phyloP scores from a whole-genome alignment of 2,329 filamentous ascomycete species.

The Phaeosphaeriaceae sp. region DNA sequence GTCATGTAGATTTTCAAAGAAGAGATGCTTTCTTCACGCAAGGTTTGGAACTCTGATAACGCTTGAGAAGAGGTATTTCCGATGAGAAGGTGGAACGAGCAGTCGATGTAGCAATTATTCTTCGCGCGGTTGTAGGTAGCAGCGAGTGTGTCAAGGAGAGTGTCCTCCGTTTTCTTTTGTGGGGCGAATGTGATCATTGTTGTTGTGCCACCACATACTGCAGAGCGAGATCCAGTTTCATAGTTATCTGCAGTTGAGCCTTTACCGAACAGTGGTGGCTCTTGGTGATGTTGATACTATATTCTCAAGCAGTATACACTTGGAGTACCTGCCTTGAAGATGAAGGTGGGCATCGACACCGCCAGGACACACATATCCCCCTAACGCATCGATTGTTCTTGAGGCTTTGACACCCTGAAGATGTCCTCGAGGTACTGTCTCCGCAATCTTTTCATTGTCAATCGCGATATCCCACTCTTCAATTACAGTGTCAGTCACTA shows the following conservation, averaged over 20 bases:
- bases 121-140: slow-evolving; percentile 52
- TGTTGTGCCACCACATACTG: slow-evolving; percentile 57
- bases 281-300: too few species aligned
- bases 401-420: slow-evolving; percentile 36
- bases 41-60: slow-evolving; percentile 44
- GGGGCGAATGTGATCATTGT: slow-evolving; percentile 58
- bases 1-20: slow-evolving; percentile 55
- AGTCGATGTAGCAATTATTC: slow-evolving; percentile 57
- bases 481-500: slow-evolving; percentile 50
- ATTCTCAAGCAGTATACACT: too few species aligned
- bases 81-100: slow-evolving; percentile 52
- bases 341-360: slow-evolving; percentile 58
- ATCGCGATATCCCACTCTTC: slow-evolving; percentile 52
- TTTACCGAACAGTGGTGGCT: slow-evolving; percentile 55
- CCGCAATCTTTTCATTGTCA: slow-evolving; percentile 51
- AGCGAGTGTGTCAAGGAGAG: slow-evolving; percentile 52
- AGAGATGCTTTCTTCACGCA: slow-evolving; percentile 47
- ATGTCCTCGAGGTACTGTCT: slow-evolving; percentile 40
- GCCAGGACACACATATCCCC: slow-evolving; percentile 54
- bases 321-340: too few species aligned
- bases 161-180: slow-evolving; percentile 54
- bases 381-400: slow-evolving; percentile 52
- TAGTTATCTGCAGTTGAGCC: slow-evolving; percentile 50
- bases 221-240: slow-evolving; percentile 53
- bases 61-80: slow-evolving; percentile 45